Evolutionary conservation across 805 yeast genomes (phyloP).

Genomic region (Nakazawaea peltata): DNA sequence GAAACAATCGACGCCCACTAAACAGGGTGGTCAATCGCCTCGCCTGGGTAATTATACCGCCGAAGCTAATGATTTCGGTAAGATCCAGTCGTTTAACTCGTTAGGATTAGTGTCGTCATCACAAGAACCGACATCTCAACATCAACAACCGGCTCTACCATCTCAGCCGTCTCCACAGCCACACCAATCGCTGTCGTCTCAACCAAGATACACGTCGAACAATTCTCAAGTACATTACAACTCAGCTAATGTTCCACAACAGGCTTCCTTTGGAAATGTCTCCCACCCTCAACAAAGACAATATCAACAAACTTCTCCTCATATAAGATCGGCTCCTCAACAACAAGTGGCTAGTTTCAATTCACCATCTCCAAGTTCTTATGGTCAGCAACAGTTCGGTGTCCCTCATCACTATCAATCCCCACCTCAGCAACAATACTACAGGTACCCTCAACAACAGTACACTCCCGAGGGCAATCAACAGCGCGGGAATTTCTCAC

Average conservation of each 20-base stretch:
- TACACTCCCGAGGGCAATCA: no score
- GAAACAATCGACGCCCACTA: conserved; percentile 3
- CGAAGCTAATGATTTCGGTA: no score
- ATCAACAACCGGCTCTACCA: conserved; percentile 2
- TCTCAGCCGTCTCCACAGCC: neutral
- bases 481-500: no score
- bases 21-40: neutral
- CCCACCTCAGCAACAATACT: neutral
- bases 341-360: neutral
- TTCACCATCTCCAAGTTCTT: no score
- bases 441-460: neutral
- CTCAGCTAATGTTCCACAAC: conserved; percentile 4
- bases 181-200: no score
- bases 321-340: neutral
- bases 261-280: conserved; percentile 1
- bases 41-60: no score
- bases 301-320: no score
- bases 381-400: no score
- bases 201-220: no score
- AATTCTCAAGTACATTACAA: conserved; percentile 1
- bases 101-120: neutral
- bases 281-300: neutral
- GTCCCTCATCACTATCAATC: no score
- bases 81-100: conserved; percentile 1
- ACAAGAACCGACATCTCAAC: conserved; percentile 4